phyloP scores from a whole-genome alignment of 2,329 filamentous ascomycete genomes.

The Knufia petricola region DNA sequence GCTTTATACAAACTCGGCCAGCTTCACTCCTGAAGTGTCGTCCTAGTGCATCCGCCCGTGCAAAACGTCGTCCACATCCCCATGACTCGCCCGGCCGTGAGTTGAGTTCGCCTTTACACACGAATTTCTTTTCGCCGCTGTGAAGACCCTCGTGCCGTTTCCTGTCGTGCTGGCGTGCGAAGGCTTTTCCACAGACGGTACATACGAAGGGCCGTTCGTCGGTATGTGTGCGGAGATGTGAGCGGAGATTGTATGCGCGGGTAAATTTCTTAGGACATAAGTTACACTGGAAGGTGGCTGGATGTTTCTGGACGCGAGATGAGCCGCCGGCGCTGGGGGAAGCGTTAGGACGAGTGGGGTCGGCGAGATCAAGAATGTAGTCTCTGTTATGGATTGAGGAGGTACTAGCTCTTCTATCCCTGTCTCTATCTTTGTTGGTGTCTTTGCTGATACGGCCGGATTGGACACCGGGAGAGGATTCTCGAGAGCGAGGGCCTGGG shows the following conservation, averaged over 20 bases:
- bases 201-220: conserved; percentile 97
- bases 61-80: conserved; percentile 90
- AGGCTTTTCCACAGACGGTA: conserved; percentile 92
- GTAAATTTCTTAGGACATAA: conserved; percentile 95
- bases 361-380: conserved; percentile 82
- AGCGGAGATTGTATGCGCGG: conserved; percentile 89
- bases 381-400: conserved; percentile 45
- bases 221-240: conserved; percentile 89
- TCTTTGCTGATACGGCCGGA: conserved; percentile 28
- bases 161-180: conserved; percentile 91
- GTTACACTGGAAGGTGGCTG: conserved; percentile 89
- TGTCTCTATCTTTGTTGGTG: conserved; percentile 26
- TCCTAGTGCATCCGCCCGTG: conserved; percentile 86
- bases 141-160: conserved; percentile 95
- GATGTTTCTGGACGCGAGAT: conserved; percentile 93
- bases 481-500: conserved; percentile 35
- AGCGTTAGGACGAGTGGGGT: conserved; percentile 69
- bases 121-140: conserved; percentile 96
- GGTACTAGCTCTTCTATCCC: conserved; percentile 33
- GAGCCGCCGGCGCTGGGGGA: conserved; percentile 47
- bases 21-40: conserved; percentile 94
- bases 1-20: conserved; percentile 91
- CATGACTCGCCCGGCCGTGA: conserved; percentile 59
- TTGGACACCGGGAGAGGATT: conserved; percentile 27
- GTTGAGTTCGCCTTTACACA: conserved; percentile 86